Conservation (phyloP, 1,139 yeast genomes). For the Eremothecium cymbalariae region DNA sequence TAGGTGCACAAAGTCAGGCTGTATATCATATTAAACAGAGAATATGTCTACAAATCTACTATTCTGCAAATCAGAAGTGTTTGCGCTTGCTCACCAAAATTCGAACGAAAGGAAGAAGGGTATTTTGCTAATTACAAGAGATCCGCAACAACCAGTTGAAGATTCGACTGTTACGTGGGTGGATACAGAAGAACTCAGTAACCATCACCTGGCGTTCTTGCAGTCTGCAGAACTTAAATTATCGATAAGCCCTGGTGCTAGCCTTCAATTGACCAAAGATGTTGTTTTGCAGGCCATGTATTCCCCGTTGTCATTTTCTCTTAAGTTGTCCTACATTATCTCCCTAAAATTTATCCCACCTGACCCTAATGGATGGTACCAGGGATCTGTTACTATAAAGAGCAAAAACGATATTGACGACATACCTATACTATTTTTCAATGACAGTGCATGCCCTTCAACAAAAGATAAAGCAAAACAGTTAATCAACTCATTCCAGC, state of each 20-base stretch:
- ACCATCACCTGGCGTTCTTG: conserved; percentile 16
- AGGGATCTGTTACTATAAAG: conserved; percentile 74
- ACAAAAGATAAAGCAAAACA: conserved; percentile 57
- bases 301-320: conserved; percentile 20
- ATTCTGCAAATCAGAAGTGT: conserved; percentile 58
- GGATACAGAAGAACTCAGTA: conserved; percentile 50
- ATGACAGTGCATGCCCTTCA: conserved; percentile 78
- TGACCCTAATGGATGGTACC: conserved; percentile 74
- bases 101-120: conserved; percentile 76
- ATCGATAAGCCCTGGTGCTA: conserved; percentile 6
- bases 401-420: conserved; percentile 55
- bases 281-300: conserved; percentile 15
- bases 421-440: conserved; percentile 80
- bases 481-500: conserved; percentile 52
- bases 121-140: conserved; percentile 50
- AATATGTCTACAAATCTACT: conserved; percentile 15
- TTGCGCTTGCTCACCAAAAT: conserved; percentile 70
- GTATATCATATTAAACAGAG: no score
- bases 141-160: conserved; percentile 37
- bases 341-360: conserved; percentile 81
- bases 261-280: conserved; percentile 12
- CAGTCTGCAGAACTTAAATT: conserved; percentile 16
- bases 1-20: no score
- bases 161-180: conserved; percentile 68
- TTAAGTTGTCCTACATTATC: conserved; percentile 38